These are phyloP conservation scores for Trichomonas gallinae DNA, from an alignment of 208 protist genomes.

Conservation along the genomic window DNA sequence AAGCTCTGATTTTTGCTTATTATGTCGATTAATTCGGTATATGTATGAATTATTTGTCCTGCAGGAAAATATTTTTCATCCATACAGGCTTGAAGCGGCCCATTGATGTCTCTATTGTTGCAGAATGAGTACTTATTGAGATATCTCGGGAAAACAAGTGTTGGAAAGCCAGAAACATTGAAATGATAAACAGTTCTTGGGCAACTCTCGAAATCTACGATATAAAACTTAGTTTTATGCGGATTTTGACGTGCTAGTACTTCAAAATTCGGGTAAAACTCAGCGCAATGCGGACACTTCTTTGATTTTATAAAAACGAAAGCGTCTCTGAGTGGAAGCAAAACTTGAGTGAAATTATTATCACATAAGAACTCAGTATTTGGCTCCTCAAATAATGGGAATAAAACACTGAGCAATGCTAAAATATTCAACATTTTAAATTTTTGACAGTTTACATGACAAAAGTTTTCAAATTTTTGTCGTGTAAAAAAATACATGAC, in stretches of 20 bases:
- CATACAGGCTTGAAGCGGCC: not conserved
- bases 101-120: not conserved
- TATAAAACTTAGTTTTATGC: not conserved
- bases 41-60: not conserved
- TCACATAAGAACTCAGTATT: not conserved
- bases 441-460: too few relatives aligned
- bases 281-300: not conserved
- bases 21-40: not conserved
- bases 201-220: not conserved
- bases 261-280: not conserved
- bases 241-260: not conserved
- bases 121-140: not conserved
- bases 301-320: not conserved
- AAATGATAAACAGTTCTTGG: not conserved
- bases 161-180: not conserved
- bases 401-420: not conserved
- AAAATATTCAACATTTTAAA: not conserved
- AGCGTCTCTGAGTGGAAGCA: not conserved
- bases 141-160: not conserved
- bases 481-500: too few relatives aligned
- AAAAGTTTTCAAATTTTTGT: too few relatives aligned
- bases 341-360: not conserved
- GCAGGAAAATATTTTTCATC: not conserved
- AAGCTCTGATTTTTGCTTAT: not conserved
- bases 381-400: not conserved